Base-by-base conservation (phyloP, 2,329 filamentous ascomycete species). In the Paraconiothyrium brasiliense region DNA sequence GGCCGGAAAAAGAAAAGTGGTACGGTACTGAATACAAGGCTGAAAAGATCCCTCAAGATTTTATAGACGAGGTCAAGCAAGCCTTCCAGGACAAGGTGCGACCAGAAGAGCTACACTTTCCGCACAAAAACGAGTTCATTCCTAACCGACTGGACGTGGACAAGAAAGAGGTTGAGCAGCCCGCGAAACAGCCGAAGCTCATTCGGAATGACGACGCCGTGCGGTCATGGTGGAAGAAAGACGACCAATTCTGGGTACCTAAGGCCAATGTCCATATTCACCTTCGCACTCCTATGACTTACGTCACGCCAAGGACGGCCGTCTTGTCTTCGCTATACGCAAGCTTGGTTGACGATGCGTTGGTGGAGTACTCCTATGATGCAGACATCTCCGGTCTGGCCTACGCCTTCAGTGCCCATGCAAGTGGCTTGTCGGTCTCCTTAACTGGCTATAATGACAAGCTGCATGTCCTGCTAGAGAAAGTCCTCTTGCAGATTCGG, bases 231-330 rank as follows among this genome's bases (percentile, higher is more conserved):
- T 97, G 90, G 84, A 99, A 99, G 84, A 98, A 98, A 80, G 95
- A 99, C 72, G 95, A 99, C 71, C 93, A 90, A 0, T 99, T 98
- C 79, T 98, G 94, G 94, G 95, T 98, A 10, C 95, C 95, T 9
- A 97, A 97, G 78, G 95, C 92, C 3, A 95, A 93, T 61, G 83
- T 98, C 20, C 87, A 93, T 67, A 87, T 97, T 66, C 92, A 90
- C 68, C 85, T 96, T 67, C 88, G 90, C 70, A 97, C 90, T 61
- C 91, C 93, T 0, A 80, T 97, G 49, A 89, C 92, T n/a, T 89
- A 89, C 75, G 86, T 92, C 1, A 93, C 92, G 4, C 91, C 93
- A 1, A 89, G 91, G 59, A 94, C 91, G 64, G 84, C 87, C 35
- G 89, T 96, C 62, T 93, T 95, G 74, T 87, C 91, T 2, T 89